Evolutionary conservation across 306 rosid genomes (phyloP), one percentile per base, ranked within the genome.

Genomic region (Alnus rubra): DNA sequence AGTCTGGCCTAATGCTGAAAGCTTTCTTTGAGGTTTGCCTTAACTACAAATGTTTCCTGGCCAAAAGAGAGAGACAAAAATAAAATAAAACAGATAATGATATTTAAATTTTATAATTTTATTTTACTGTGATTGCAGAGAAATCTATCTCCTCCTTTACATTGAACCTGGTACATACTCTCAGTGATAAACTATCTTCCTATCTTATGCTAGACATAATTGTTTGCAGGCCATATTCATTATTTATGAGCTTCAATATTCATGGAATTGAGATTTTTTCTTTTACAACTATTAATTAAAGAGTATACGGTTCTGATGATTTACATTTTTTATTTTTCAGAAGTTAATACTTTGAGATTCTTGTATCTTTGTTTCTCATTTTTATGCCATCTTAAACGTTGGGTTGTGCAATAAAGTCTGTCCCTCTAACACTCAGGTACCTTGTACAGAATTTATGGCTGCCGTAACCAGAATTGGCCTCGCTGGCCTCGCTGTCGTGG

Each of bases 401-500:
- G 16, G 54, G 44, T n/a, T 14, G 31, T 31, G 33, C 12, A 10
- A 54, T 30, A 28, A 31, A 9, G 42, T 13, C 42, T 68, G 18
- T 50, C 42, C 44, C 49, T 53, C 49, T 73, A 7, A 37, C 19
- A 53, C 35, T 33, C 49, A 35, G 16, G 53, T 51, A 5, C 44
- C 15, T 74, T 58, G 54, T 11, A 16, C 55, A 56, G 42, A 74
- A 9, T 74, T 31, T 12, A 81, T 56, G 84, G 80, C 78, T 42
- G 45, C 76, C 67, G 71, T 47, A 54, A 81, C 80, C 71, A 84
- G 85, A 60, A 82, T 85, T 76, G 86, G 88, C 69, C 84, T n/a
- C n/a, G n/a, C n/a, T n/a, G n/a, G n/a, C n/a, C n/a, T 85, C 51
- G 86, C 86, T 48, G 86, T 85, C 37, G 78, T 85, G 86, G 86